Conservation (phyloP, 768 basidiomycete species). For the Boletus sp. region DNA sequence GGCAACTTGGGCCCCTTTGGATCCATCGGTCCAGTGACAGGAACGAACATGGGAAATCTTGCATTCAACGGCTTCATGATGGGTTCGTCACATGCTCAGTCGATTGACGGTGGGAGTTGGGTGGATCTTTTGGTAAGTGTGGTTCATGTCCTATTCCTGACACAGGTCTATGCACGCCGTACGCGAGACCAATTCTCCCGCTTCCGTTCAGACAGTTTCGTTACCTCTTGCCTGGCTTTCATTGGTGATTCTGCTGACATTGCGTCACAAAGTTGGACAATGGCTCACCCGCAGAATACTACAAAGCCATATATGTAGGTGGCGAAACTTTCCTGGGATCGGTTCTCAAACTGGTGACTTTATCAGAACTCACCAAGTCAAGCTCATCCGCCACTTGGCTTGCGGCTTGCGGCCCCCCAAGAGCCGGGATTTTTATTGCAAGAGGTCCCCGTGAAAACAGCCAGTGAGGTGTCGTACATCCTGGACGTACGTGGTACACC, state of each 20-base stretch:
- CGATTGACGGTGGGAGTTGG: constrained; percentile 24
- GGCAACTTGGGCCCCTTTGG: constrained; percentile 26
- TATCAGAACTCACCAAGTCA: constrained; percentile 59
- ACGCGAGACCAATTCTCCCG: background rate
- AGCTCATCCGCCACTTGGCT: constrained; percentile 65
- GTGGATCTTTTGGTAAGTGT: constrained; percentile 30
- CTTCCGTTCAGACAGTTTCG: background rate
- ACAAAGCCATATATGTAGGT: constrained; percentile 66
- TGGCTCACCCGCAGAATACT: constrained; percentile 52
- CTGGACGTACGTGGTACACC: constrained; percentile 51
- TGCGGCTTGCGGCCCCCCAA: constrained; percentile 64
- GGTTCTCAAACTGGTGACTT: constrained; percentile 1
- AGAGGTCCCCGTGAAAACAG: constrained; percentile 63
- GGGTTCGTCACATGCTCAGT: constrained; percentile 21
- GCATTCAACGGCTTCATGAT: constrained; percentile 23
- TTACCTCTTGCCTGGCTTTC: background rate
- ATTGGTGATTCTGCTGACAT: constrained; percentile 10
- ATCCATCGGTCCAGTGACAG: constrained; percentile 16
- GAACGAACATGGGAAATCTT: constrained; percentile 25
- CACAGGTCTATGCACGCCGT: background rate
- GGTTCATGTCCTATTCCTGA: background rate
- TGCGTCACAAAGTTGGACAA: constrained; percentile 50
- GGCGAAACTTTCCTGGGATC: background rate
- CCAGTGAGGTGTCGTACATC: constrained; percentile 73
- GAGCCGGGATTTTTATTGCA: constrained; percentile 77